Evolutionary conservation across 352 stramenopile genomes (phyloP).

Genomic region (Phytophthora meadii): DNA sequence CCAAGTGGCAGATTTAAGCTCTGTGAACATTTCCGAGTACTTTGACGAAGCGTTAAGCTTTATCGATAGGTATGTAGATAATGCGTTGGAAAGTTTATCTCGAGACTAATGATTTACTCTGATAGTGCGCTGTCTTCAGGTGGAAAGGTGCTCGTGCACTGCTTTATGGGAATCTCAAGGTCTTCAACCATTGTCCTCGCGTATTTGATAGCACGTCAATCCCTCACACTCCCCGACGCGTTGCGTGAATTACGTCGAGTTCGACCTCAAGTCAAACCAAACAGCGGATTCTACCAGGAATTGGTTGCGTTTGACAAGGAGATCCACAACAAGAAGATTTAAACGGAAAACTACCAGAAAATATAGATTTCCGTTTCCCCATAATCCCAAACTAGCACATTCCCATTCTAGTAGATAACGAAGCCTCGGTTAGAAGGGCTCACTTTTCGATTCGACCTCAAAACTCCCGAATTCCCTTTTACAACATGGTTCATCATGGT

Average conservation of each 20-base stretch:
- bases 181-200: slow-evolving; percentile 74
- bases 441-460: slow-evolving; percentile 17
- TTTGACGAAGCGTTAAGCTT: slow-evolving; percentile 64
- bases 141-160: slow-evolving; percentile 80
- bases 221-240: slow-evolving; percentile 49
- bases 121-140: slow-evolving; percentile 46
- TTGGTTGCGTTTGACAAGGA: slow-evolving; percentile 53
- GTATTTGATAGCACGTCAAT: slow-evolving; percentile 56
- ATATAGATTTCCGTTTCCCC: too few species aligned
- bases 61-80: slow-evolving; percentile 55
- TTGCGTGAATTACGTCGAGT: slow-evolving; percentile 47
- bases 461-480: background rate
- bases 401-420: too few species aligned
- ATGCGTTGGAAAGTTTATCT: background rate
- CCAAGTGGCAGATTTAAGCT: slow-evolving; percentile 52
- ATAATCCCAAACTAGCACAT: too few species aligned
- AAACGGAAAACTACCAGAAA: background rate
- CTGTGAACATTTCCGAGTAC: slow-evolving; percentile 43
- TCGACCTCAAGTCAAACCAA: slow-evolving; percentile 69
- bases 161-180: slow-evolving; percentile 72
- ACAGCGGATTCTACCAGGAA: slow-evolving; percentile 68
- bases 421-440: background rate
- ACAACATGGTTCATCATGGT: slow-evolving; percentile 15
- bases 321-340: slow-evolving; percentile 2
- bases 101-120: background rate